Base-by-base conservation (phyloP, 768 basidiomycete genomes). In the Kwoniella sp. region DNA sequence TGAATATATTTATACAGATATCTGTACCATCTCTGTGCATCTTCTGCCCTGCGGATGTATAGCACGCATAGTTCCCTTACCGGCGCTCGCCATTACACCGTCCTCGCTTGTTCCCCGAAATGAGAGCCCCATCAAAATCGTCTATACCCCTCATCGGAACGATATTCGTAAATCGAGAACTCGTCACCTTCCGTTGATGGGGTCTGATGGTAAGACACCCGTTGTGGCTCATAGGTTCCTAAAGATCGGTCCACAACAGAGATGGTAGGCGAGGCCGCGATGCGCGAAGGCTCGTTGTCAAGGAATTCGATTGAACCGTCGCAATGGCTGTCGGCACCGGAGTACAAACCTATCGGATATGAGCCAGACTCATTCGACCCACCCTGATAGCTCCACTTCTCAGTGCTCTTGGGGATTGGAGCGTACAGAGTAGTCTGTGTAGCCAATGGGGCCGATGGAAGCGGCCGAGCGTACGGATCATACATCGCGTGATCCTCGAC, bases 181-280 rank as follows among this genome's bases (percentile, higher is more conserved):
- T 70, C 64, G 27, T 70, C 72, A 2, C 69, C 72, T 52, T 73
- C 71, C 2, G 66, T 67, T 10, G 71, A 68, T 17, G 67, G 52
- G 17, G 68, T 68, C 46, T 60, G 65, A 55, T 73, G 67, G 36
- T 62, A 73, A 2, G 58, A 60, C 15, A 69, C 71, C 13, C 54
- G 60, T 30, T 73, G 71, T 8, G 71, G 71, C 13, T 61, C 55
- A 37, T 62, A 37, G 3, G 29, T 7, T 3, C 29, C 46, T 6
- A 53, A 33, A 8, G 50, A 47, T 17, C 55, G 51, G n/a, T 61
- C 52, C 2, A 67, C 61, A 15, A 26, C n/a, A 6, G 60, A 53
- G 26, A 65, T 59, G 2, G 44, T 65, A 2, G 64, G 63, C 22
- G 63, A 65, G 22, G 64, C 49, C 37, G 19, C 40, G 4, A 54